Conservation (phyloP, 2,329 filamentous ascomycete species). For the Monosporascus sp. region DNA sequence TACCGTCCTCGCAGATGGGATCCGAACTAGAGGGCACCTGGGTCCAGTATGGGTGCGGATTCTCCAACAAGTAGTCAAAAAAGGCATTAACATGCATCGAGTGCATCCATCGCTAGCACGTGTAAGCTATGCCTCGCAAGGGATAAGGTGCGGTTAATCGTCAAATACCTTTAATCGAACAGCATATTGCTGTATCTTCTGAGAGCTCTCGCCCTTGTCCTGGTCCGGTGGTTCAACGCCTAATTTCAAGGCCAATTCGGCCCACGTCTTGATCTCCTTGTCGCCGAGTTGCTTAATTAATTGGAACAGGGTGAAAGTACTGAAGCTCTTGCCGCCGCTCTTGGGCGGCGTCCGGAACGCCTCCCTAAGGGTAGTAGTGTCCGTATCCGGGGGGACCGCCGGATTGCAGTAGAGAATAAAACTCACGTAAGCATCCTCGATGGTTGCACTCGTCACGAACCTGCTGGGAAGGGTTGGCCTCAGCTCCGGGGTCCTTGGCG, state of each 20-base stretch:
- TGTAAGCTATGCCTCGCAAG: constrained; percentile 28
- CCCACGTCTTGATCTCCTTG: constrained; percentile 90
- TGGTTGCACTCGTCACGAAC: constrained; percentile 61
- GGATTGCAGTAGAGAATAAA: constrained; percentile 94
- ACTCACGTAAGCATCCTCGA: constrained; percentile 75
- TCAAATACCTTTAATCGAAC: constrained; percentile 73
- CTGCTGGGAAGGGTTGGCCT: constrained; percentile 54
- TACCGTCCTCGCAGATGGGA: constrained; percentile 57
- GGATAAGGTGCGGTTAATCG: neutral
- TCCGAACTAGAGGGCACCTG: constrained; percentile 63
- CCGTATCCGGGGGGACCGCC: constrained; percentile 61
- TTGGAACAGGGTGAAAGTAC: constrained; percentile 69
- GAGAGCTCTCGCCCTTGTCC: constrained; percentile 80
- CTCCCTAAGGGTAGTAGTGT: constrained; percentile 66
- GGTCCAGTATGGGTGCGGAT: constrained; percentile 73
- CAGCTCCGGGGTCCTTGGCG: constrained; percentile 19
- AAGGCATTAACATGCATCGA: constrained; percentile 94
- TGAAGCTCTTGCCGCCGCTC: constrained; percentile 83
- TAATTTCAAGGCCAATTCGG: constrained; percentile 77
- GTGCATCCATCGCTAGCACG: constrained; percentile 76
- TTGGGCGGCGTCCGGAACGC: constrained; percentile 76
- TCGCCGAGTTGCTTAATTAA: constrained; percentile 72
- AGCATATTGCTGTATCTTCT: constrained; percentile 93
- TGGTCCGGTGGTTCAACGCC: constrained; percentile 80
- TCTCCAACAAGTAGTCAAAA: constrained; percentile 81